Evolutionary conservation across 768 basidiomycete genomes (phyloP).

Genomic region (Tremella yokohamensis): DNA sequence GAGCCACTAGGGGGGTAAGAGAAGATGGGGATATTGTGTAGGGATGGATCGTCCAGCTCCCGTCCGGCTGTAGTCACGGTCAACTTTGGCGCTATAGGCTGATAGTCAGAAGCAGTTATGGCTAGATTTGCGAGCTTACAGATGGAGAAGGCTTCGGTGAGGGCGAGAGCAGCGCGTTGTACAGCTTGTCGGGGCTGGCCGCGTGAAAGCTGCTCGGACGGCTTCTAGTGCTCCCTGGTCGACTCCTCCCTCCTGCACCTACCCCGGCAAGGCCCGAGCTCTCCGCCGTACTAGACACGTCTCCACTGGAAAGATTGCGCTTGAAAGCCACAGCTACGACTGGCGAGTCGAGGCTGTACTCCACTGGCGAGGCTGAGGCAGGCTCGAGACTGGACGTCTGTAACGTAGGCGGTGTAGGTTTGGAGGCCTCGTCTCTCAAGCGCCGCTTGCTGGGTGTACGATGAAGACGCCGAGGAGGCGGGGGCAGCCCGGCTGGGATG

Average conservation of each 20-base stretch:
- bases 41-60: conserved; percentile 14
- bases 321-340: neutral
- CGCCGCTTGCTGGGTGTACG: neutral
- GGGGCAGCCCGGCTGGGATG: neutral
- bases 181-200: conserved; percentile 3
- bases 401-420: neutral
- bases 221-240: conserved; percentile 18
- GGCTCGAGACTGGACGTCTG: neutral
- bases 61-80: neutral
- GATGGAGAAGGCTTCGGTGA: conserved; percentile 7
- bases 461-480: neutral
- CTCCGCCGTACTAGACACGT: conserved; percentile 8
- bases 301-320: conserved; percentile 2
- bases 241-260: conserved; percentile 17
- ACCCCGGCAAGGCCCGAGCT: conserved; percentile 16
- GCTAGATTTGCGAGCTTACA: neutral
- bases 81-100: neutral
- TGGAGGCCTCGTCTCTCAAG: neutral
- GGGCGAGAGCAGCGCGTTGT: neutral
- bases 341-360: neutral
- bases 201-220: conserved; percentile 30
- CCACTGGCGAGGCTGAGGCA: neutral
- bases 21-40: conserved; percentile 23
- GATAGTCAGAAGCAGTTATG: neutral
- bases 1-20: conserved; percentile 1